phyloP scores from a whole-genome alignment of 2,329 filamentous ascomycete species.

The Monosporascus sp. region DNA sequence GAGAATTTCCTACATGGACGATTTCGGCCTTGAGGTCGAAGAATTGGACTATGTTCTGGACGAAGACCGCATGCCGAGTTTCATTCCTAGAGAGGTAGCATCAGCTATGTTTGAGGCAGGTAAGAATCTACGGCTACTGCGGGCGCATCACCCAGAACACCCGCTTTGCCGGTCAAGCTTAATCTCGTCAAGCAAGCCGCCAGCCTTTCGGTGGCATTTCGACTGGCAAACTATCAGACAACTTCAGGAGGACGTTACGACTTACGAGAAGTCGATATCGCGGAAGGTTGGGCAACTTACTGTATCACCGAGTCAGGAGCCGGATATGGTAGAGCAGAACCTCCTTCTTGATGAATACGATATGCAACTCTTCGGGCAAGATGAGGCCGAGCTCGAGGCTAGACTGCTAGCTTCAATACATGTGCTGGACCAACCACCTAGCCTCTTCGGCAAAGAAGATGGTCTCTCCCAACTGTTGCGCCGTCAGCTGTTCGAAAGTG shows the following conservation, averaged over 20 bases:
- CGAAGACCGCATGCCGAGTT: constrained; percentile 61
- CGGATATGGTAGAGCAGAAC: background rate
- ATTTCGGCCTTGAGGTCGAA: constrained; percentile 52
- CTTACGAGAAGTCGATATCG: constrained; percentile 43
- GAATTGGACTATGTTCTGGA: constrained; percentile 60
- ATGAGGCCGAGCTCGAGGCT: constrained; percentile 40
- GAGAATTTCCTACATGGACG: constrained; percentile 49
- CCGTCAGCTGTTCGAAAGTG: constrained; percentile 30
- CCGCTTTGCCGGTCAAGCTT: constrained; percentile 54
- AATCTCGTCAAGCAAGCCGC: constrained; percentile 43
- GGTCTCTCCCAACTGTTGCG: constrained; percentile 36
- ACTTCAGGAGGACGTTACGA: constrained; percentile 55
- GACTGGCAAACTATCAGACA: constrained; percentile 64
- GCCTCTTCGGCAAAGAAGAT: constrained; percentile 23
- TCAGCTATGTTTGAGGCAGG: constrained; percentile 74
- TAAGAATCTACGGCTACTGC: constrained; percentile 67
- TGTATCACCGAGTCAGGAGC: background rate
- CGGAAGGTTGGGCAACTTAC: constrained; percentile 9
- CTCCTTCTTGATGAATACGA: constrained; percentile 15
- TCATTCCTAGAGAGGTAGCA: constrained; percentile 65
- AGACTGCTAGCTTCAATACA: constrained; percentile 47
- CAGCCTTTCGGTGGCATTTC: constrained; percentile 62
- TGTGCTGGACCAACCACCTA: constrained; percentile 33
- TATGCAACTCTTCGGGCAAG: constrained; percentile 45
- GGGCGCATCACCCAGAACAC: constrained; percentile 65